Conservation (phyloP, 2,329 filamentous ascomycete species). For the Sarocladium brachiariae region DNA sequence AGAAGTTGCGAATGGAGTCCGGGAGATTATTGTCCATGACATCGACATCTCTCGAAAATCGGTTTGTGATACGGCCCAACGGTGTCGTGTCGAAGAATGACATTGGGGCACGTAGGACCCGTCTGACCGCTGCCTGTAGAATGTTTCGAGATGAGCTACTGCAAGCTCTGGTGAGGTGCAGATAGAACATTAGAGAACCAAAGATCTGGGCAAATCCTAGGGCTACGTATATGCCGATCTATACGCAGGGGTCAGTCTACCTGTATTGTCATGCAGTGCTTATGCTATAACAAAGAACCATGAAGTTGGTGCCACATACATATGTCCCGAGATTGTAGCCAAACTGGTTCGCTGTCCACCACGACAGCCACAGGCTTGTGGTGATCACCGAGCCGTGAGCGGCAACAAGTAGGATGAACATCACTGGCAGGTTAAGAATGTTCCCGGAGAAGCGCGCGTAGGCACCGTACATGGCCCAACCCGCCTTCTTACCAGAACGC, state of each 20-base stretch:
- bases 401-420: background rate
- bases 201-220: slow-evolving; percentile 47
- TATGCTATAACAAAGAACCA: background rate
- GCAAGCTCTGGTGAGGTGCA: slow-evolving; percentile 20
- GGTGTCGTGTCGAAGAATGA: slow-evolving; percentile 87
- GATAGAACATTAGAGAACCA: slow-evolving; percentile 33
- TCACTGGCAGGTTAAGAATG: background rate
- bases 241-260: slow-evolving; percentile 26
- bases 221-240: slow-evolving; percentile 54
- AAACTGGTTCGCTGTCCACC: background rate
- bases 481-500: background rate
- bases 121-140: slow-evolving; percentile 13
- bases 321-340: background rate
- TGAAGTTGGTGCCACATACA: background rate
- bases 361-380: background rate
- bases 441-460: background rate
- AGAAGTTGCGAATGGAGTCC: slow-evolving; percentile 41
- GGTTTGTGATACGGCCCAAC: slow-evolving; percentile 84
- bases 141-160: slow-evolving; percentile 34
- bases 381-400: background rate
- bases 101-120: slow-evolving; percentile 22
- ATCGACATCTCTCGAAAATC: slow-evolving; percentile 89
- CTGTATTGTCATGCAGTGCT: slow-evolving; percentile 47
- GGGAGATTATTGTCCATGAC: slow-evolving; percentile 79
- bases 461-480: background rate